Conservation (phyloP, 1,284 basidiomycete genomes). For the Bondarzewia mesenterica region DNA sequence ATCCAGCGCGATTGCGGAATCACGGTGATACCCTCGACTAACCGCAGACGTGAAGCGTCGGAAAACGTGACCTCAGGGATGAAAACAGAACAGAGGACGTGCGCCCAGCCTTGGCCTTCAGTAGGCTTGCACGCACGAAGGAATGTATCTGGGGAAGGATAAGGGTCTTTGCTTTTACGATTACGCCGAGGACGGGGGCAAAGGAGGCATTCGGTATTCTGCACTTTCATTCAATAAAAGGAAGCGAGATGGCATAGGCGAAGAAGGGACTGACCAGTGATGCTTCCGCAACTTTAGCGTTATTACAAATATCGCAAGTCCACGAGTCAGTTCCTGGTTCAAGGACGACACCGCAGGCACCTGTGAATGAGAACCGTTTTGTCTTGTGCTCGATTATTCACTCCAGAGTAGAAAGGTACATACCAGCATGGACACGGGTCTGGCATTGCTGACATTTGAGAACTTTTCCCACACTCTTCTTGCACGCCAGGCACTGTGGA, state of each 20-base stretch:
- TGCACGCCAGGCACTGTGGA: constrained; percentile 70
- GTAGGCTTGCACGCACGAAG: constrained; percentile 88
- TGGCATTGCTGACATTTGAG: constrained; percentile 75
- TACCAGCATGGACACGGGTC: constrained; percentile 71
- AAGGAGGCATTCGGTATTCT: constrained; percentile 70
- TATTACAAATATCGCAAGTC: constrained; percentile 81
- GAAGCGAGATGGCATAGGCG: background rate
- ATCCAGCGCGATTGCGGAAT: constrained; percentile 61
- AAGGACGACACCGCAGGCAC: constrained; percentile 61
- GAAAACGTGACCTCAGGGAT: constrained; percentile 79
- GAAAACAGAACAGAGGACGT: constrained; percentile 86
- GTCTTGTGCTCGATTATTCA: background rate
- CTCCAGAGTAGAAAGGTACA: constrained; percentile 13
- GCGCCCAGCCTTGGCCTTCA: constrained; percentile 90
- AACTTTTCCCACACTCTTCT: constrained; percentile 62
- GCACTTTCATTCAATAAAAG: background rate
- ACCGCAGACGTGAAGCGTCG: constrained; percentile 60
- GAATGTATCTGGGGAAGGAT: constrained; percentile 52
- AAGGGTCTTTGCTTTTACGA: constrained; percentile 37
- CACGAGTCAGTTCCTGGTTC: constrained; percentile 63
- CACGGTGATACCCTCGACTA: constrained; percentile 83
- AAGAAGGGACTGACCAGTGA: constrained; percentile 48
- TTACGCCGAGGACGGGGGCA: constrained; percentile 55
- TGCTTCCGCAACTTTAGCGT: constrained; percentile 70
- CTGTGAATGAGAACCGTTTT: constrained; percentile 21